A percentile compares a stretch with the other conserved stretches of the same genome.
Conservation (phyloP, 495 filamentous ascomycete genomes). For the Chaetomidium leptoderma region DNA sequence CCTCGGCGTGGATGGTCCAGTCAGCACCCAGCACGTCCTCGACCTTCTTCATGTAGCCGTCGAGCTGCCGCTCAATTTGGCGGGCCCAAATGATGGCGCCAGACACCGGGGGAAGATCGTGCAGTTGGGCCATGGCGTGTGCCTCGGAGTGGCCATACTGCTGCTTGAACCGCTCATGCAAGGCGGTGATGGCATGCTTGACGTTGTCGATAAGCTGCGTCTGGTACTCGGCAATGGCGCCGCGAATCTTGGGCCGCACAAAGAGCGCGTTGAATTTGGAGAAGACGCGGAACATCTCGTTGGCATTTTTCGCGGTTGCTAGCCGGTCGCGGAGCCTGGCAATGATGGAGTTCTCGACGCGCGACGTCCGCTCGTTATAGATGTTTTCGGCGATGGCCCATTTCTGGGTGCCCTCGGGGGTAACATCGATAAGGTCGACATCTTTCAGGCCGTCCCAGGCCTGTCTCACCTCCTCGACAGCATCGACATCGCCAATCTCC, state of each 20-base stretch:
- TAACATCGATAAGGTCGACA: constrained; percentile 91
- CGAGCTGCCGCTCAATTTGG: constrained; percentile 91
- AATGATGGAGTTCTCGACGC: constrained; percentile 98
- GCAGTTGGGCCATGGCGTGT: constrained; percentile 93
- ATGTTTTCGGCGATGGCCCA: constrained; percentile 91
- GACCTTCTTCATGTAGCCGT: constrained; percentile 95
- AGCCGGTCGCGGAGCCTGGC: constrained; percentile 87
- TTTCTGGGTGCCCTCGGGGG: constrained; percentile 76
- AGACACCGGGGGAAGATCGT: constrained; percentile 90
- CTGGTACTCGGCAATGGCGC: constrained; percentile 96
- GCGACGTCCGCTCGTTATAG: constrained; percentile 93
- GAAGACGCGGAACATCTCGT: constrained; percentile 99
- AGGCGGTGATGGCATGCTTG: constrained; percentile 83
- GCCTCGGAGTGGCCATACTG: constrained; percentile 98
- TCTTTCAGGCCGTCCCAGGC: constrained; percentile 90
- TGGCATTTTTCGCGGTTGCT: constrained; percentile 90
- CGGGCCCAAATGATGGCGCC: constrained; percentile 96
- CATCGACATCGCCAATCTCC: constrained; percentile 95
- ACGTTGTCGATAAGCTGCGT: constrained; percentile 95
- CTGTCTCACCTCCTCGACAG: constrained; percentile 92
- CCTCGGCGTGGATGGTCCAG: constrained; percentile 91
- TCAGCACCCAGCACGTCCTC: constrained; percentile 90
- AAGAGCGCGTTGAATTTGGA: constrained; percentile 99
- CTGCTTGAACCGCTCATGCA: constrained; percentile 97
- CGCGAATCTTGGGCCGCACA: constrained; percentile 93